phyloP scores from a whole-genome alignment of 164 flowering plant species.

The Sedum album region DNA sequence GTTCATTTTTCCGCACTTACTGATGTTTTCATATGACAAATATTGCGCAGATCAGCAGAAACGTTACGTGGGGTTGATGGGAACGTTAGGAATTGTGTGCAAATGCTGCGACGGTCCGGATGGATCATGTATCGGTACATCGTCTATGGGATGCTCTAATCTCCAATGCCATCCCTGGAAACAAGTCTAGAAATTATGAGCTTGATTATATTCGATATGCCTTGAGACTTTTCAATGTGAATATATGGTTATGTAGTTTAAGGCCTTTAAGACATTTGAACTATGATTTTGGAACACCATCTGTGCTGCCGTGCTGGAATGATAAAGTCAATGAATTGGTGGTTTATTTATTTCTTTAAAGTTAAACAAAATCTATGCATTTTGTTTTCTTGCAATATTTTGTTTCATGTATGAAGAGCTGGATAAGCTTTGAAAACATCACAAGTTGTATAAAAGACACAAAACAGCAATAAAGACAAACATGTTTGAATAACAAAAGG shows the following conservation, averaged over 20 bases:
- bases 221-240: too few relatives aligned
- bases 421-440: neutral
- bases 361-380: neutral
- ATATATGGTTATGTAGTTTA: neutral
- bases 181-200: neutral
- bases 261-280: neutral
- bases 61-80: neutral
- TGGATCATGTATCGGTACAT: neutral
- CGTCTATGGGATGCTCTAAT: neutral
- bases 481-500: neutral
- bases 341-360: neutral
- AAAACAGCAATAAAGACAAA: neutral
- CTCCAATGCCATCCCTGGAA: slow-evolving; percentile 3
- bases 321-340: neutral
- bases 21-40: neutral
- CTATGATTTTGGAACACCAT: neutral
- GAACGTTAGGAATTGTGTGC: neutral
- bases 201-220: too few relatives aligned
- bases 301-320: too few relatives aligned
- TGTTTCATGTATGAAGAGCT: neutral
- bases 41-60: neutral
- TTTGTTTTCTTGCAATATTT: neutral
- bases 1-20: neutral
- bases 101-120: slow-evolving; percentile 1
- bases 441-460: neutral